Base-by-base conservation (phyloP, 768 basidiomycete genomes). In the Gloeopeniophorella convolvens region DNA sequence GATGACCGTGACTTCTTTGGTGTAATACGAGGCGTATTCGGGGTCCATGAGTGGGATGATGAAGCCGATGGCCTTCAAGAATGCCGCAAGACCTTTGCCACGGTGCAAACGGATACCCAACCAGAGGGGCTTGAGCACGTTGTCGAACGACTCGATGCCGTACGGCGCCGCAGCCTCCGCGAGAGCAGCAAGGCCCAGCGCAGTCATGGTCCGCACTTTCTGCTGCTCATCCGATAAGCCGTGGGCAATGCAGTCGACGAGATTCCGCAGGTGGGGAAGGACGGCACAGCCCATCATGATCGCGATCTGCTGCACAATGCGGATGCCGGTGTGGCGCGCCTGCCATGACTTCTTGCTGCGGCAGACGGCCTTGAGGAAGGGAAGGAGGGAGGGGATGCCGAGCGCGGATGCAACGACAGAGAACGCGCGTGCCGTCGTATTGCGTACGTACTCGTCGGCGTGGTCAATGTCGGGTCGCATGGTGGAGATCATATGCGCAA, bases 251-350 rank as follows among this genome's bases (percentile, higher is more conserved):
- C 95, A 92, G 54, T 94, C 90, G 21, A 99, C 96, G 36, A 99
- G 75, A 62, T 97, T 98, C 42, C 94, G 86, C 33, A 99, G 75
- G 68, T 98, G 96, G 13, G 96, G 96, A 1, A 99, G 78, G 20
- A 98, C 92, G 15, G 95, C 95, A 60, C 96, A 98, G 15, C 95
- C 95, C 94, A 98, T 98, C 94, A 98, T 97, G 63, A 97, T 95
- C 16, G 96, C 95, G 43, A 99, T 98, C 67, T 98, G 96, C 69
- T 99, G 96, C 10, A 99, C 93, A 56, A 99, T 98, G 61, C 96
- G 92, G 62, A 99, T 98, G 69, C 96, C 96, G 4, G 96, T 99
- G 67, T 98, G 96, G 52, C 95, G 83, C 8, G 96, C 96, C 68
- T 99, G 96, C 96, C 96, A 99, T 8, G 94, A 98, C 71, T 99